These are phyloP conservation scores for Schizopora paradoxa DNA, from an alignment of 1,284 basidiomycete genomes.

Conservation along the genomic window DNA sequence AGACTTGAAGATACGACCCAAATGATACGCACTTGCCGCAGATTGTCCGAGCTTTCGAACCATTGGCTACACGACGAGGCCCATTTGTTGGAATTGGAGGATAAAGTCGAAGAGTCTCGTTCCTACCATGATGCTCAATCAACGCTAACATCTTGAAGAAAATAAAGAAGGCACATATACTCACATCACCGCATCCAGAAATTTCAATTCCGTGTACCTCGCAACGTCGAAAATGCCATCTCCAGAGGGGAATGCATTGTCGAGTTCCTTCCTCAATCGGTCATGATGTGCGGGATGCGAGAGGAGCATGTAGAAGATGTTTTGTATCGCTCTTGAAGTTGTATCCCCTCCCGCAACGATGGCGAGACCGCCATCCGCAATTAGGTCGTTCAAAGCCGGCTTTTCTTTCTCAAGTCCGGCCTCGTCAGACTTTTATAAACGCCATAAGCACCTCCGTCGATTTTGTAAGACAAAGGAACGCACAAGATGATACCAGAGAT, in stretches of 20 bases:
- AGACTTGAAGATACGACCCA: not conserved
- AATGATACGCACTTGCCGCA: conserved; percentile 6
- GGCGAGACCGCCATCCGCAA: conserved; percentile 30
- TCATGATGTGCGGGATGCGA: conserved; percentile 25
- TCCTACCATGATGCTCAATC: not conserved
- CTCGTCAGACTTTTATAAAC: conserved; percentile 25
- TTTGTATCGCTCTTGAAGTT: conserved; percentile 28
- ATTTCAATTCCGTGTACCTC: conserved; percentile 26
- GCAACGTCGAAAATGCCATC: conserved; percentile 18
- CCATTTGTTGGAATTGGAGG: conserved; percentile 7
- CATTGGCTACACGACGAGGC: conserved; percentile 7
- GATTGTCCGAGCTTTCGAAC: conserved; percentile 5
- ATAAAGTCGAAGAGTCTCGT: conserved; percentile 10
- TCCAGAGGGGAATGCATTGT: conserved; percentile 20
- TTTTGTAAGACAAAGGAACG: not conserved
- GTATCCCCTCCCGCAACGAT: conserved; percentile 36
- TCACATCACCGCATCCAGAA: conserved; percentile 31
- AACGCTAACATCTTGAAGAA: not conserved
- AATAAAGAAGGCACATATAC: conserved; percentile 11
- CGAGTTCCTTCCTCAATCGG: conserved; percentile 27
- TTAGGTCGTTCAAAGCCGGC: conserved; percentile 22
- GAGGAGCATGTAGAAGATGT: conserved; percentile 30
- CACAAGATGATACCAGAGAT: conserved; percentile 37
- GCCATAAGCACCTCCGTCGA: too few relatives aligned
- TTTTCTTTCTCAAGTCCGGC: conserved; percentile 23